Conservation (phyloP, 2,329 filamentous ascomycete genomes). For the Epichloe baconii region DNA sequence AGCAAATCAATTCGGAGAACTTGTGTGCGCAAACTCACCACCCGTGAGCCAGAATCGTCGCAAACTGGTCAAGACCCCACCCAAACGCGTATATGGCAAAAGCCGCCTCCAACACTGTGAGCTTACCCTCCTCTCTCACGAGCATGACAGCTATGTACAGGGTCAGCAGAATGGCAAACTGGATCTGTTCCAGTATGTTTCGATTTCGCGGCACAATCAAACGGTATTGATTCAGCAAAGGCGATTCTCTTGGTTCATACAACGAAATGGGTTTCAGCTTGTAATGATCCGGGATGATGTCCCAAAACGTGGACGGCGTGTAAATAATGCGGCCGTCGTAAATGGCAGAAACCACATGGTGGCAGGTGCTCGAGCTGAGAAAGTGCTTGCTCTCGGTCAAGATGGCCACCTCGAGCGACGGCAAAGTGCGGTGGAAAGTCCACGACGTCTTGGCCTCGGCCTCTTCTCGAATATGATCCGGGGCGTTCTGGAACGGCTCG, state of each 20-base stretch:
- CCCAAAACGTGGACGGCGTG: slow-evolving; percentile 68
- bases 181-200: slow-evolving; percentile 59
- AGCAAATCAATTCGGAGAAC: background rate
- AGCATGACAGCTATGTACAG: slow-evolving; percentile 65
- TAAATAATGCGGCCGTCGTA: slow-evolving; percentile 72
- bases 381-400: slow-evolving; percentile 71
- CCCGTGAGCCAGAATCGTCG: slow-evolving; percentile 62
- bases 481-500: slow-evolving; percentile 74
- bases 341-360: slow-evolving; percentile 71
- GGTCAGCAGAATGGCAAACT: slow-evolving; percentile 56
- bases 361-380: slow-evolving; percentile 62
- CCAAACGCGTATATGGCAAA: slow-evolving; percentile 66
- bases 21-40: slow-evolving; percentile 28
- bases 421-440: slow-evolving; percentile 47
- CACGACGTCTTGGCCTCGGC: slow-evolving; percentile 36
- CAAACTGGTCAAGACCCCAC: slow-evolving; percentile 68
- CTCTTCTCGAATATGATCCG: slow-evolving; percentile 48
- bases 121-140: slow-evolving; percentile 42
- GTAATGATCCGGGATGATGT: slow-evolving; percentile 76
- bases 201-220: slow-evolving; percentile 69
- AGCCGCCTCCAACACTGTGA: slow-evolving; percentile 46
- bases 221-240: slow-evolving; percentile 72
- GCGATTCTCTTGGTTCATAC: slow-evolving; percentile 64
- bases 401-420: slow-evolving; percentile 72
- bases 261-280: slow-evolving; percentile 72